A percentile compares a stretch with the other conserved stretches of the same genome.
phyloP scores from a whole-genome alignment of 257 asterid genomes.

The Solanum chmielewskii region DNA sequence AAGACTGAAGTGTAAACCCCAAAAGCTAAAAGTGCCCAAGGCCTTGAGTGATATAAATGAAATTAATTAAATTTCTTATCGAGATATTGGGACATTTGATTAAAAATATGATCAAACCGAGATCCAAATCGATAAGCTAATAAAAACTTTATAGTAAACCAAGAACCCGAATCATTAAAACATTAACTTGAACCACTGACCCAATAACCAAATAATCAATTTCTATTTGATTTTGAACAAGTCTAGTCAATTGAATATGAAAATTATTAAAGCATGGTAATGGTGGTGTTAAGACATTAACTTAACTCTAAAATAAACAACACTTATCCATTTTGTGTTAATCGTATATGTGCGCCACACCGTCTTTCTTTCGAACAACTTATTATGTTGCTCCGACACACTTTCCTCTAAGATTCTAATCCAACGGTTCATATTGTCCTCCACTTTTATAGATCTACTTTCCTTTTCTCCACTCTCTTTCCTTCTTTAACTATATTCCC shows the following conservation, averaged over 20 bases:
- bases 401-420: slow-evolving; percentile 3
- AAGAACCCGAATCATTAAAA: background rate
- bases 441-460: slow-evolving; percentile 15
- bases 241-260: background rate
- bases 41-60: background rate
- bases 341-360: background rate
- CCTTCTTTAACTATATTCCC: background rate
- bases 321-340: background rate
- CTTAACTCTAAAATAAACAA: background rate
- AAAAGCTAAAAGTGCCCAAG: background rate
- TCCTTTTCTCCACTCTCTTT: background rate
- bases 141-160: background rate
- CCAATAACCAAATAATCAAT: background rate
- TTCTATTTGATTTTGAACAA: too few species aligned
- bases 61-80: too few species aligned
- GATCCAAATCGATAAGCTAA: background rate
- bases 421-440: slow-evolving; percentile 43
- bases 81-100: background rate
- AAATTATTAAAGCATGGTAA: background rate
- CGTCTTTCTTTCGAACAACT: background rate
- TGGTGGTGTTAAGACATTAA: background rate
- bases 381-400: slow-evolving; percentile 15
- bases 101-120: background rate
- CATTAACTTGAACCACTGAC: background rate
- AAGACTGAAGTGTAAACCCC: background rate